A percentile compares a stretch with the other conserved stretches of the same genome.
Conservation (phyloP, 2,329 filamentous ascomycete genomes). For the Rasamsonia emersonii region DNA sequence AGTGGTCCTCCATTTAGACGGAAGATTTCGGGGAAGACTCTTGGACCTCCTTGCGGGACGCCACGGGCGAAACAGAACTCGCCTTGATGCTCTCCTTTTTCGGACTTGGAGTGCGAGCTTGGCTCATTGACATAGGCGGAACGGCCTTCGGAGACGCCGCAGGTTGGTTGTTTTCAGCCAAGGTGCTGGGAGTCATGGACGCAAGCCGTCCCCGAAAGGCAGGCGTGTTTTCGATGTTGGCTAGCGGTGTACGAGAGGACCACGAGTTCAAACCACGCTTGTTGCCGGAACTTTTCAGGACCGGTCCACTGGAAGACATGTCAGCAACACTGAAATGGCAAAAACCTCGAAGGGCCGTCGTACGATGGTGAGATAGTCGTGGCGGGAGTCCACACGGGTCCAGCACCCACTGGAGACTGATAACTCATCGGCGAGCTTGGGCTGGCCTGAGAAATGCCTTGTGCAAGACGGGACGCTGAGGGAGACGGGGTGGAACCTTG, state of each 20-base stretch:
- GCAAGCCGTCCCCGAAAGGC: constrained; percentile 22
- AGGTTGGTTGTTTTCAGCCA: constrained; percentile 23
- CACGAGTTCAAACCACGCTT: constrained; percentile 28
- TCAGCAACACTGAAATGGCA: constrained; percentile 16
- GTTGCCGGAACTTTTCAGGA: constrained; percentile 29
- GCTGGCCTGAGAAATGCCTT: constrained; percentile 31
- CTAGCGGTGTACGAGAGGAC: constrained; percentile 28
- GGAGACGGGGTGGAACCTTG: constrained; percentile 37
- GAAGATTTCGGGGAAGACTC: constrained; percentile 28
- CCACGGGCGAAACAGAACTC: constrained; percentile 29
- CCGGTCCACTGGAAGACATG: constrained; percentile 24
- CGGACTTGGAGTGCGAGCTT: constrained; percentile 32
- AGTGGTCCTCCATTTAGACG: constrained; percentile 11
- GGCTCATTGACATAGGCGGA: constrained; percentile 21
- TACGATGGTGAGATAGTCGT: constrained; percentile 42
- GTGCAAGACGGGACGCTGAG: constrained; percentile 32
- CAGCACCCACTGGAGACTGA: constrained; percentile 34
- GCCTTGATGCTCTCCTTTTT: constrained; percentile 31
- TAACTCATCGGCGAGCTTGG: constrained; percentile 36
- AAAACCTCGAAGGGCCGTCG: constrained; percentile 14
- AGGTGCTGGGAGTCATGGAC: constrained; percentile 17
- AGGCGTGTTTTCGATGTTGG: constrained; percentile 32
- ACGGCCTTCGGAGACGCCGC: constrained; percentile 28
- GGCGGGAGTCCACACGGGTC: constrained; percentile 38
- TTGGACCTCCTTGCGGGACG: constrained; percentile 30